phyloP scores from a whole-genome alignment of 208 protist genomes.

The Crithidia fasciculata region DNA sequence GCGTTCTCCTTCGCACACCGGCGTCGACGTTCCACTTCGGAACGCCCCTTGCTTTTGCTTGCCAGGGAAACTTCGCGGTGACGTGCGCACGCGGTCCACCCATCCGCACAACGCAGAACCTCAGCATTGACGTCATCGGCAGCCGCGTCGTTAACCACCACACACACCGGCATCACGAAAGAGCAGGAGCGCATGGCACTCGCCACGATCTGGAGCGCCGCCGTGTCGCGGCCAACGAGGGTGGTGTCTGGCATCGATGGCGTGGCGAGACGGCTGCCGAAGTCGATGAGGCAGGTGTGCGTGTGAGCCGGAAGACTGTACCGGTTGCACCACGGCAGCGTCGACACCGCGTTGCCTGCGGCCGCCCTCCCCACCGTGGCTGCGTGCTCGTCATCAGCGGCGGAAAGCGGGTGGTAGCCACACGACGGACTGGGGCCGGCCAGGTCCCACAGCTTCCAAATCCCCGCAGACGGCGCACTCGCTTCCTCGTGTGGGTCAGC shows the following conservation, averaged over 20 bases:
- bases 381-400: not conserved
- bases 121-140: slow-evolving; percentile 34
- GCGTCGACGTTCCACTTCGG: not conserved
- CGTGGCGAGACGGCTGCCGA: not conserved
- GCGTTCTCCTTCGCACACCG: slow-evolving; percentile 24
- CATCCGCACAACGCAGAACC: slow-evolving; percentile 26
- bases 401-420: slow-evolving; percentile 15
- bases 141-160: slow-evolving; percentile 34
- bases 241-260: not conserved
- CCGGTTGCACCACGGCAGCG: slow-evolving; percentile 28
- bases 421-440: slow-evolving; percentile 30
- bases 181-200: slow-evolving; percentile 24
- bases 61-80: not conserved
- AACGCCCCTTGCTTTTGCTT: slow-evolving; percentile 2
- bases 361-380: not conserved
- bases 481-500: not conserved
- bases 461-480: slow-evolving; percentile 5
- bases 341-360: not conserved
- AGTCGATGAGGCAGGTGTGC: slow-evolving; percentile 25
- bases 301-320: slow-evolving; percentile 38
- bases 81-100: slow-evolving; percentile 40
- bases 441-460: slow-evolving; percentile 46
- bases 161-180: slow-evolving; percentile 37
- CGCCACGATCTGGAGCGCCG: slow-evolving; percentile 19
- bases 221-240: slow-evolving; percentile 13